phyloP scores from a whole-genome alignment of 2,329 filamentous ascomycete genomes.

The Cladobotryum protrusum region DNA sequence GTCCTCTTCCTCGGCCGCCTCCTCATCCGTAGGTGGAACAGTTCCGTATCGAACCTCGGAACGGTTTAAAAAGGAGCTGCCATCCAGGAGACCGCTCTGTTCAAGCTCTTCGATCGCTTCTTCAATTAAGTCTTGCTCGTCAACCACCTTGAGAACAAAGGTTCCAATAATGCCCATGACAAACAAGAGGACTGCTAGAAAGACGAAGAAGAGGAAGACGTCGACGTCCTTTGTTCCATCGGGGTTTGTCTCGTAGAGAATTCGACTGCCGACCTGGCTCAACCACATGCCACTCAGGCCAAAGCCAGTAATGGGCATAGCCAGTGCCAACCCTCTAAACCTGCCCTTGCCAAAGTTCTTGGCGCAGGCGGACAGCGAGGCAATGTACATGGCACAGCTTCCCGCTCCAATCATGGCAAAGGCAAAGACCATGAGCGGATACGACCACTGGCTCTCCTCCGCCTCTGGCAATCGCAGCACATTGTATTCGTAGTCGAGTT shows the following conservation, averaged over 20 bases:
- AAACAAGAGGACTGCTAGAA: constrained; percentile 67
- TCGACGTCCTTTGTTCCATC: constrained; percentile 60
- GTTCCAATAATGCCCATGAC: constrained; percentile 66
- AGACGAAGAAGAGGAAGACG: constrained; percentile 84
- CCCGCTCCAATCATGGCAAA: constrained; percentile 79
- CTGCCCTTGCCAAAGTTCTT: constrained; percentile 95
- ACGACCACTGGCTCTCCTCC: constrained; percentile 55
- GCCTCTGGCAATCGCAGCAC: constrained; percentile 28
- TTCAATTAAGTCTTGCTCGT: constrained; percentile 82
- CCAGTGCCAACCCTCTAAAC: constrained; percentile 82
- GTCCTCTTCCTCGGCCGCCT: constrained; percentile 39
- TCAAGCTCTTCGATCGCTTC: constrained; percentile 88
- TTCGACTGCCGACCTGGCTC: constrained; percentile 74
- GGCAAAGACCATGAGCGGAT: constrained; percentile 75
- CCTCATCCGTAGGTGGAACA: constrained; percentile 40
- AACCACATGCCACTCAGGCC: constrained; percentile 94
- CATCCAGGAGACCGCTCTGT: constrained; percentile 72
- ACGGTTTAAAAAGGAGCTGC: constrained; percentile 63
- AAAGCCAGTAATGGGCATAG: constrained; percentile 85
- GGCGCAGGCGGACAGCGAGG: constrained; percentile 87
- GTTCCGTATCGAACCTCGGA: constrained; percentile 55
- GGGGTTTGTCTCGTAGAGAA: constrained; percentile 63
- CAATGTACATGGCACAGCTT: constrained; percentile 84
- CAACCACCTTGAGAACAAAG: constrained; percentile 69
- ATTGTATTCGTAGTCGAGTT: constrained; percentile 42